Evolutionary conservation across 129 eudicot species (phyloP).

Genomic region (Heracleum sosnowskyi): DNA sequence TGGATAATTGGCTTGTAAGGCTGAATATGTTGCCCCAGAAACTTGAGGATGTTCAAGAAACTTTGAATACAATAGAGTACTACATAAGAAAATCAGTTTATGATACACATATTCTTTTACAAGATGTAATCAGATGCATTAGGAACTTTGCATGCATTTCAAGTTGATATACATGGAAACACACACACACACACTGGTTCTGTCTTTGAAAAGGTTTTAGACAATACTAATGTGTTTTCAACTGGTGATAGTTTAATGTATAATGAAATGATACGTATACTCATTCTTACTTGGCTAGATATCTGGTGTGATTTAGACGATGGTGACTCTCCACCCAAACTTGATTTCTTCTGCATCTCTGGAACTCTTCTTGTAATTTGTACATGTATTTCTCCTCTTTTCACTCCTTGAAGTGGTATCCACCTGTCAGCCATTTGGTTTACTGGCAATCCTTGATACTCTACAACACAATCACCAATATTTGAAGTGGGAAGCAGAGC

Average conservation of each 20-base stretch:
- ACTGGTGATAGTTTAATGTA: not conserved
- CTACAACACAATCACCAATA: slow-evolving; percentile 87
- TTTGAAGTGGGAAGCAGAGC: slow-evolving; percentile 70
- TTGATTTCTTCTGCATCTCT: slow-evolving; percentile 43
- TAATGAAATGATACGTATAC: not conserved
- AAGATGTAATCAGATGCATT: not conserved
- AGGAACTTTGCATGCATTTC: not conserved
- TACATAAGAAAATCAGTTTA: not conserved
- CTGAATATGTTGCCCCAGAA: no score
- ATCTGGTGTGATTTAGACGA: slow-evolving; percentile 50
- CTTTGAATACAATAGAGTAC: no score
- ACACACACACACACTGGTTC: not conserved
- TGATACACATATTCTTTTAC: not conserved
- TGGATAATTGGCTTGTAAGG: no score
- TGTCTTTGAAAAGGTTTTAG: not conserved
- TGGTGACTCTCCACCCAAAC: slow-evolving; percentile 49
- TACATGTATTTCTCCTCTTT: slow-evolving; percentile 84
- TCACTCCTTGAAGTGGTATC: slow-evolving; percentile 97
- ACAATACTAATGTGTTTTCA: not conserved
- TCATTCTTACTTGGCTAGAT: slow-evolving; percentile 48
- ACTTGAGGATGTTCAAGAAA: no score
- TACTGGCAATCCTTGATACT: slow-evolving; percentile 82
- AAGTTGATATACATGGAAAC: not conserved
- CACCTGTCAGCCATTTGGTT: slow-evolving; percentile 78
- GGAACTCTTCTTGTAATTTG: slow-evolving; percentile 75